phyloP scores from a whole-genome alignment of 441 rosid genomes.

The Bocquillonia castaneifolia region DNA sequence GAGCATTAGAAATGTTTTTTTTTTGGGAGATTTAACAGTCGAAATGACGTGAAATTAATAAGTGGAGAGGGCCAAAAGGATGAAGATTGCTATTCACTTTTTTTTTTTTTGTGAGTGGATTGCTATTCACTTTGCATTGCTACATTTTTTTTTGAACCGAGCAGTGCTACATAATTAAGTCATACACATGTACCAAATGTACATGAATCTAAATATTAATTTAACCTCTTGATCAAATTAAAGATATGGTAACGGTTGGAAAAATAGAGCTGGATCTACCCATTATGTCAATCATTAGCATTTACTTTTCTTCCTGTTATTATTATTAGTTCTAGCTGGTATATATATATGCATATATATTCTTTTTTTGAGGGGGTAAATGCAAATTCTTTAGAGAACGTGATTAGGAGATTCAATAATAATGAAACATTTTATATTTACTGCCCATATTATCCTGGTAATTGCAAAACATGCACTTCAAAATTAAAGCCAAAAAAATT shows the following conservation, averaged over 20 bases:
- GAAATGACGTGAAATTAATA: slow-evolving; percentile 1
- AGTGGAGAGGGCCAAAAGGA: not conserved
- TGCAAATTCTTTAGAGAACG: not conserved
- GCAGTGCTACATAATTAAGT: not conserved
- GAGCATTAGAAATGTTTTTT: too few relatives aligned
- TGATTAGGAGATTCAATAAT: not conserved
- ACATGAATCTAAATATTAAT: not conserved
- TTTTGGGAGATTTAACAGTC: not conserved
- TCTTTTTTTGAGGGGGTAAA: too few relatives aligned
- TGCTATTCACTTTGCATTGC: too few relatives aligned
- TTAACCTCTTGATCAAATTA: not conserved
- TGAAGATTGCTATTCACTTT: not conserved
- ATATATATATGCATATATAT: too few relatives aligned
- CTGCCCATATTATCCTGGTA: too few relatives aligned
- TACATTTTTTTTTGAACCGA: too few relatives aligned
- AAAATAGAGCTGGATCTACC: not conserved
- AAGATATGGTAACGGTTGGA: not conserved
- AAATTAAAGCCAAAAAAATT: too few relatives aligned
- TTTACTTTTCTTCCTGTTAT: not conserved
- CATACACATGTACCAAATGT: not conserved
- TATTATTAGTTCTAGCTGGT: not conserved
- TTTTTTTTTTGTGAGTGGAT: too few relatives aligned
- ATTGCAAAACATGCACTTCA: not conserved
- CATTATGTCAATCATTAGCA: not conserved
- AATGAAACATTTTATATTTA: too few relatives aligned